Base-by-base conservation (phyloP, 495 filamentous ascomycete genomes). In the Xylaria bambusicola region DNA sequence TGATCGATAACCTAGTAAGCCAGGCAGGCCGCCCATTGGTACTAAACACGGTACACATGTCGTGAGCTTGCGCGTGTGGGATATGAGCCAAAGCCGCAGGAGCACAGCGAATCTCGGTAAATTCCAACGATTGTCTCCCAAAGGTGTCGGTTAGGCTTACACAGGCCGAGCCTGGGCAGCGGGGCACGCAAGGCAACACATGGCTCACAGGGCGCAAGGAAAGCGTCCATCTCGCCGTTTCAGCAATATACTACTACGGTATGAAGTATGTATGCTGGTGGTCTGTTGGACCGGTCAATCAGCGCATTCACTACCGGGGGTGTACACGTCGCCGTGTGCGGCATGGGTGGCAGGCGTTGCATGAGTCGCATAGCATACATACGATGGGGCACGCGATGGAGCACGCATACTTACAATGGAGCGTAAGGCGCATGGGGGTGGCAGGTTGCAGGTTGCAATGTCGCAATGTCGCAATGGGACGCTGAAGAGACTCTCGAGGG, bases 381-480 rank as follows among this genome's bases (percentile, higher is more conserved):
- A n/a, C n/a, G n/a, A n/a, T n/a, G n/a, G n/a, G n/a, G n/a, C n/a
- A n/a, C n/a, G n/a, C n/a, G n/a, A n/a, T n/a, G n/a, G n/a, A n/a
- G n/a, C n/a, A n/a, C n/a, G n/a, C n/a, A n/a, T n/a, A n/a, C n/a
- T n/a, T n/a, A n/a, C n/a, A n/a, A n/a, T n/a, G n/a, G n/a, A n/a
- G n/a, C n/a, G n/a, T n/a, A n/a, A n/a, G n/a, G n/a, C n/a, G n/a
- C n/a, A n/a, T n/a, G n/a, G n/a, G n/a, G n/a, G n/a, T n/a, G n/a
- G n/a, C n/a, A n/a, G 33, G 50, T 5, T 21, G 21, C 20, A 42
- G n/a, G 51, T 24, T 10, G 51, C 51, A 27, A 49, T n/a, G 44
- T 45, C 46, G 24, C 47, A 47, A 59, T 52, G 20, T 40, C 38
- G 44, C 49, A 29, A 60, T 60, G 57, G 27, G 29, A 60, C 57